phyloP scores from a whole-genome alignment of 1,139 yeast genomes.

The Hanseniaspora gamundiae region DNA sequence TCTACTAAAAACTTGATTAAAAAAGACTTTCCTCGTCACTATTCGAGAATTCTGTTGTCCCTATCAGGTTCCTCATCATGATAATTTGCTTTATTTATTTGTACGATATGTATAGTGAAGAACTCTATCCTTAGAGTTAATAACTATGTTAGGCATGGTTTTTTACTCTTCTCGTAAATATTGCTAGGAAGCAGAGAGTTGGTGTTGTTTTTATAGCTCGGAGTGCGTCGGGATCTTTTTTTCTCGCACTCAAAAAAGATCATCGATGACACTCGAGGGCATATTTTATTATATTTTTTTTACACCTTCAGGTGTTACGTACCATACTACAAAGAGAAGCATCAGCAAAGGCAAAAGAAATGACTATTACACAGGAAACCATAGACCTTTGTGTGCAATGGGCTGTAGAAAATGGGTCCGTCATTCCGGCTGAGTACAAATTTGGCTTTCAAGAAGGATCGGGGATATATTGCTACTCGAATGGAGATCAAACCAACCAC shows the following conservation, averaged over 20 bases:
- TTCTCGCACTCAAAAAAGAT: too few relatives aligned
- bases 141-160: neutral
- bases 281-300: neutral
- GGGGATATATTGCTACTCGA: constrained; percentile 32
- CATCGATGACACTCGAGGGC: too few relatives aligned
- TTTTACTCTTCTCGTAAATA: neutral
- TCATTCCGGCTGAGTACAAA: constrained; percentile 25
- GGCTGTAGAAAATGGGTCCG: constrained; percentile 40
- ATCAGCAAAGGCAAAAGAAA: neutral
- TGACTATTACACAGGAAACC: neutral
- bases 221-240: too few relatives aligned
- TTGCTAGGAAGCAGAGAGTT: too few relatives aligned
- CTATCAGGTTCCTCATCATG: constrained; percentile 9
- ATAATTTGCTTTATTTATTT: too few relatives aligned
- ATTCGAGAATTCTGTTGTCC: constrained; percentile 8
- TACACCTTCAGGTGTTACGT: neutral
- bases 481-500: constrained; percentile 12
- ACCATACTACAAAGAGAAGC: too few relatives aligned
- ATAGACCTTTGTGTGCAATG: constrained; percentile 29
- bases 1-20: constrained; percentile 7
- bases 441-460: constrained; percentile 21
- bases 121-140: neutral
- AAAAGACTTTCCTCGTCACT: constrained; percentile 7
- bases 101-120: too few relatives aligned
- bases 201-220: too few relatives aligned